Evolutionary conservation across 164 flowering plant species (phyloP), one percentile per base, ranked within the genome.

Genomic region (Dillenia suffruticosa): DNA sequence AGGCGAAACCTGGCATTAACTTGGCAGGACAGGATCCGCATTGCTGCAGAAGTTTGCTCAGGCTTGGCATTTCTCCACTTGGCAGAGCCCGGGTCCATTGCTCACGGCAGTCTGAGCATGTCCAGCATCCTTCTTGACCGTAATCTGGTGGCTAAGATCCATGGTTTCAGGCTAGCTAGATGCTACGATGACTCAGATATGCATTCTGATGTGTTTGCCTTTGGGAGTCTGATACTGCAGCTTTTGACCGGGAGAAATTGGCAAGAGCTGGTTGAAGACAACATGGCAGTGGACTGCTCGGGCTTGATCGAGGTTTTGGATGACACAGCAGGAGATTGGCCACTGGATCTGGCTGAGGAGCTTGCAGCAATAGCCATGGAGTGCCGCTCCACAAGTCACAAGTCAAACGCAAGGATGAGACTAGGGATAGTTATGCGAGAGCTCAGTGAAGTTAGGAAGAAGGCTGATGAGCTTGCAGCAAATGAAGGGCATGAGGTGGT

Each of bases 81-180:
- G 57, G 69, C 75, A 9, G 32, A 74, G 66, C 87, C 96, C n/a
- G 65, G 51, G 51, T 79, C 88, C 52, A 71, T 82, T 0, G 26
- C 59, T 58, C 89, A 81, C 43, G 78, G 81, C 9, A 57, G 63
- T 57, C 77, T 90, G 26, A 74, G 67, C 43, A 68, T 79, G 2
- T 76, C 86, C 16, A 81, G 76, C 43, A 69, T 90, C 64, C 83
- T 87, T 63, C 76, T 90, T 0, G 89, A 84, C 56, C 74, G 66
- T 9, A 74, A 84, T 32, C 69, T 80, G 2, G 78, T 70, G 0
- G 86, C 84, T 1, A 87, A 87, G 71, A 63, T 90, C 19, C 46
- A 68, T 15, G 71, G 83, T 13, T 68, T 71, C 24, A 59, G 72
- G 65, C 54, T 75, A 15, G 50, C 48, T 12, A 46, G 8, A 24